These are phyloP conservation scores for Phalaenopsis equestris DNA, from an alignment of 106 monocot genomes.

Conservation along the genomic window DNA sequence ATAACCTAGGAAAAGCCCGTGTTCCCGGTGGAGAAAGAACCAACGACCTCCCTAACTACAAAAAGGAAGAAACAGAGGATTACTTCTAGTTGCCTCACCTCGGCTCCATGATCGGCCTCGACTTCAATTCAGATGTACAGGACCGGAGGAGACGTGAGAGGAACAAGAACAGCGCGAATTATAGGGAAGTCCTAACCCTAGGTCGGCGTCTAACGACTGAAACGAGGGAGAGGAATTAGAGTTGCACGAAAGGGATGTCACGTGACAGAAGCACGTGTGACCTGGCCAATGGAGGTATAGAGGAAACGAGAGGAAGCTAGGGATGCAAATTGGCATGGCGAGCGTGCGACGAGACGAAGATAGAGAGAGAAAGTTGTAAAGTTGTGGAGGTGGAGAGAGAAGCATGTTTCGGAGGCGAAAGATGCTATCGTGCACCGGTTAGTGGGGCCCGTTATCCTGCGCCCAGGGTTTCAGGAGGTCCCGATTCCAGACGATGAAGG, in stretches of 20 bases:
- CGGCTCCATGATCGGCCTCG: conserved; percentile 26
- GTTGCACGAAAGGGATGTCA: not conserved
- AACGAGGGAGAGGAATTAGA: not conserved
- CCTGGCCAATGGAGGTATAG: conserved; percentile 1
- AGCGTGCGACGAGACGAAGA: conserved; percentile 9
- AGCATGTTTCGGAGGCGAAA: not conserved
- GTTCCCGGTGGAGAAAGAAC: not conserved
- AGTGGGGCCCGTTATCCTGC: not conserved
- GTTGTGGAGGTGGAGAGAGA: conserved; percentile 5
- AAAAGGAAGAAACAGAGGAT: not conserved
- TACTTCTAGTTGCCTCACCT: conserved; percentile 34
- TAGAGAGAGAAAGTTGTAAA: conserved; percentile 1
- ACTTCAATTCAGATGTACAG: not conserved
- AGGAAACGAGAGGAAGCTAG: not conserved
- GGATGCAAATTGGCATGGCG: conserved; percentile 12
- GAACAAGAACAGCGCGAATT: not conserved
- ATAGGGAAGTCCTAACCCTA: not conserved
- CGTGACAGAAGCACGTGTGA: conserved; percentile 9
- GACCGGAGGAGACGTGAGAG: not conserved
- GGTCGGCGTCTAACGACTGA: not conserved
- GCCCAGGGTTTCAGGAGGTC: not conserved
- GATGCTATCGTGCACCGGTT: not conserved
- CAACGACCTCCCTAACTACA: not conserved
- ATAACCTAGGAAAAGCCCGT: not conserved
- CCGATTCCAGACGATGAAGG: not conserved